Base-by-base conservation (phyloP, 2,329 filamentous ascomycete genomes). In the Cercospora sp. region DNA sequence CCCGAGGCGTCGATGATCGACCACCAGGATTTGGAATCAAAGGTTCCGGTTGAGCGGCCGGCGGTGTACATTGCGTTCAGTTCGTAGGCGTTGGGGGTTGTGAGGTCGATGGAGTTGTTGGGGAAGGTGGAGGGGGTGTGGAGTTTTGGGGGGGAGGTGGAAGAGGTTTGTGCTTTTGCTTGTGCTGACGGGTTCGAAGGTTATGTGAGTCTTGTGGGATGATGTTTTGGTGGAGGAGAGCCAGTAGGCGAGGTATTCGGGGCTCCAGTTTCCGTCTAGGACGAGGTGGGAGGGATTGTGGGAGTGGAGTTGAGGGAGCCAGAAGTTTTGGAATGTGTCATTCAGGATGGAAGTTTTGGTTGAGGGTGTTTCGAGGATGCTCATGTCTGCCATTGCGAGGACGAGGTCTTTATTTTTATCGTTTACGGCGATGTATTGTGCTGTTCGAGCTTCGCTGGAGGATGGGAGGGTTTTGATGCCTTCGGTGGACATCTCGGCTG, bases 351-450 rank as follows among this genome's bases (percentile, higher is more conserved):
- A 16, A 79, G 79, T 72, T 4, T 51, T 34, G 34, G 57, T 34
- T 5, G 68, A 71, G 9, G 67, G 60, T 1, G 80, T 79, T 72
- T 88, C 84, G 45, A 97, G 87, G 74, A 97, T 94, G 65, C 85
- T 87, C 93, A 98, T 97, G 77, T 98, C 95, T 4, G 94, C 94
- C 92, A 97, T 97, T 57, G 93, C 94, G 70, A 97, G 81, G n/a
- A 94, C 85, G 2, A 99, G 87, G 71, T 94, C 91, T 79, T 93
- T 96, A 68, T 90, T 88, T 0, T 84, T 84, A 76, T 96, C 91
- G 77, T 98, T 99, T 71, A 98, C 84, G 16, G 94, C 91, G 3
- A 98, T 87, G 78, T 98, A 98, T 78, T 97, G 93, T 0, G 94
- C 93, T 1, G 94, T 98, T 66, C 91, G 86, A 34, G 84, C 85